Evolutionary conservation across 768 basidiomycete species (phyloP), one percentile per base, ranked within the genome.

Genomic region (Lentinus tigrinus): DNA sequence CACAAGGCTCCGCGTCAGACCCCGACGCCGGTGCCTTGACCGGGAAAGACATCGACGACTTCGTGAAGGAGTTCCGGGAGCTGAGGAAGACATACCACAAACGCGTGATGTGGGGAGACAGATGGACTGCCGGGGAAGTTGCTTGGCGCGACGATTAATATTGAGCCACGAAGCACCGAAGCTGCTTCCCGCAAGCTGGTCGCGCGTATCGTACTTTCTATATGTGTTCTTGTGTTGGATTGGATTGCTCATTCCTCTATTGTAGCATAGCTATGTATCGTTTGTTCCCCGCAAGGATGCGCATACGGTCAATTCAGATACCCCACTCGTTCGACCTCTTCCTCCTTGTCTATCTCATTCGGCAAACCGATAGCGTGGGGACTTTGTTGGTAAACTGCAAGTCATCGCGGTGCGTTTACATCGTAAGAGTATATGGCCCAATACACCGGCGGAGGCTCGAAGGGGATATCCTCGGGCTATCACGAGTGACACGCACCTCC

Each of bases 21-120:
- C 31, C 54, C 2, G 47, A 66, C 14, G 51, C 60, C 13, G 51
- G 58, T 0, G 37, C 48, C 7, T 34, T 65, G 9, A 71, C 75
- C 28, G 69, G 70, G 39, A 77, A 77, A 63, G 90, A 91, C 34
- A 81, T 95, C 23, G 95, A 97, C 58, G 85, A 88, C 43, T 98
- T 98, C 63, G 83, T 97, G 52, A 86, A 78, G 65, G 85, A 93
- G 64, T 97, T 95, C 75, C 92, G 88, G 67, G 93, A 94, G 51
- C 70, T 85, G 39, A 76, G 96, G 63, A 95, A 93, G 74, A 79
- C 81, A n/a, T 98, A 94, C 72, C 95, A 98, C 71, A 97, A 96
- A 73, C 80, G 95, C 17, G 87, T 86, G 2, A 87, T 96, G 69
- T 97, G 93, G 91, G 84, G 85, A 17, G 91, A 94, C 68, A 79